Percentiles rank a stretch among this genome's conserved stretches.
phyloP scores from a whole-genome alignment of 257 asterid species.

The Linderniella brevidens region DNA sequence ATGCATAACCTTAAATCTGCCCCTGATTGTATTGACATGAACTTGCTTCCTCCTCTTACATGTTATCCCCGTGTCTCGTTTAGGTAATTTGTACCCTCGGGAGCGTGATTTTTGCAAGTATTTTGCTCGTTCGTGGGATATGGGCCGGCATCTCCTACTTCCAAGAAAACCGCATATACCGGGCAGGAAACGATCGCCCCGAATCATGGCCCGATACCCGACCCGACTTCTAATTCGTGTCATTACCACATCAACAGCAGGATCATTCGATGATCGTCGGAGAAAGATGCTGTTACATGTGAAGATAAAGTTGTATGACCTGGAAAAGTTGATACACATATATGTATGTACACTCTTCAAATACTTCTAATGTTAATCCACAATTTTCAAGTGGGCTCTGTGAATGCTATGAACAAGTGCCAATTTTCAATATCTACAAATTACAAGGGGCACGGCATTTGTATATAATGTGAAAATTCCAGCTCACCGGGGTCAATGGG shows the following conservation, averaged over 20 bases:
- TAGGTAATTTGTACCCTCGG: constrained; percentile 95
- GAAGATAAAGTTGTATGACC: too few species aligned
- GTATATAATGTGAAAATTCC: too few species aligned
- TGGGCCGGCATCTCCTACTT: constrained; percentile 73
- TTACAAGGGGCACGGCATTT: constrained; percentile 1
- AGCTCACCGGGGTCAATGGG: too few species aligned
- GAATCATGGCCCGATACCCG: constrained; percentile 40
- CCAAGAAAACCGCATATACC: constrained; percentile 42
- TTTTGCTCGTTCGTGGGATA: constrained; percentile 58
- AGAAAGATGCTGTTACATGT: too few species aligned
- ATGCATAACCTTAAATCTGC: not conserved
- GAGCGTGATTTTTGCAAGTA: constrained; percentile 59
- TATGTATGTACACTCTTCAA: too few species aligned
- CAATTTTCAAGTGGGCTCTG: too few species aligned
- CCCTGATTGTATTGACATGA: not conserved
- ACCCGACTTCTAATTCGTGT: constrained; percentile 36
- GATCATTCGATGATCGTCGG: too few species aligned
- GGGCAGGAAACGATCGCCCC: constrained; percentile 42
- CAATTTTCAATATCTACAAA: too few species aligned
- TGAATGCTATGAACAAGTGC: too few species aligned
- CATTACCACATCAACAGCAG: too few species aligned
- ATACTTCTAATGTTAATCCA: too few species aligned
- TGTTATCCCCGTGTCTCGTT: not conserved
- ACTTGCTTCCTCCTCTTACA: not conserved
- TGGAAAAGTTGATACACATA: too few species aligned